Conservation (phyloP, 176 grass and related monocot genomes). For the Aegilops longissima region DNA sequence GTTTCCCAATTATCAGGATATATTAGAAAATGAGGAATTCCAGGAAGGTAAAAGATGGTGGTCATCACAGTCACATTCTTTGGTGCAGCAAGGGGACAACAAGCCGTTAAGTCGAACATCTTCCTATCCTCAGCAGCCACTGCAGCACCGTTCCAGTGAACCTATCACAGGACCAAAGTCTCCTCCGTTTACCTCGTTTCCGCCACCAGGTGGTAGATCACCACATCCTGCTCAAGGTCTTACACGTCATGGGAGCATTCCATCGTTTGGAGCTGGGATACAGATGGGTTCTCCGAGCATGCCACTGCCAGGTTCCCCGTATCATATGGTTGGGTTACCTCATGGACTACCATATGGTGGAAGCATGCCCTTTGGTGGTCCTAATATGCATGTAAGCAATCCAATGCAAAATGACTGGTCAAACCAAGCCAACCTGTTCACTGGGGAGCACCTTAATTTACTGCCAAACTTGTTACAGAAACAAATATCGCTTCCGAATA, state of each 20-base stretch:
- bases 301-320: constrained; percentile 56
- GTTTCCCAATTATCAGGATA: constrained; percentile 61
- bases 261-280: constrained; percentile 61
- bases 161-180: constrained; percentile 62
- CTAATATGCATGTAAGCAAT: constrained; percentile 46
- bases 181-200: constrained; percentile 66
- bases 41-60: constrained; percentile 82
- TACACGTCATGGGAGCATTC: constrained; percentile 96
- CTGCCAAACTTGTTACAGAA: constrained; percentile 59
- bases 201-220: constrained; percentile 47
- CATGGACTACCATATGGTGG: constrained; percentile 68
- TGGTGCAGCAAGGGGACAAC: constrained; percentile 52
- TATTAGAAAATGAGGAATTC: constrained; percentile 62
- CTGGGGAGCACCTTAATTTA: constrained; percentile 53
- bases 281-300: constrained; percentile 64
- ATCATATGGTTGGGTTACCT: constrained; percentile 66
- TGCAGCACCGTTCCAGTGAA: constrained; percentile 70
- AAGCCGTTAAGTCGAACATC: constrained; percentile 78
- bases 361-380: constrained; percentile 55
- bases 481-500: constrained; percentile 79
- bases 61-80: constrained; percentile 63
- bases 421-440: constrained; percentile 50
- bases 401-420: constrained; percentile 48
- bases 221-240: constrained; percentile 57
- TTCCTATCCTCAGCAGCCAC: constrained; percentile 81